phyloP scores from a whole-genome alignment of 2,329 filamentous ascomycete genomes.

The Ophiostoma angusticollis region DNA sequence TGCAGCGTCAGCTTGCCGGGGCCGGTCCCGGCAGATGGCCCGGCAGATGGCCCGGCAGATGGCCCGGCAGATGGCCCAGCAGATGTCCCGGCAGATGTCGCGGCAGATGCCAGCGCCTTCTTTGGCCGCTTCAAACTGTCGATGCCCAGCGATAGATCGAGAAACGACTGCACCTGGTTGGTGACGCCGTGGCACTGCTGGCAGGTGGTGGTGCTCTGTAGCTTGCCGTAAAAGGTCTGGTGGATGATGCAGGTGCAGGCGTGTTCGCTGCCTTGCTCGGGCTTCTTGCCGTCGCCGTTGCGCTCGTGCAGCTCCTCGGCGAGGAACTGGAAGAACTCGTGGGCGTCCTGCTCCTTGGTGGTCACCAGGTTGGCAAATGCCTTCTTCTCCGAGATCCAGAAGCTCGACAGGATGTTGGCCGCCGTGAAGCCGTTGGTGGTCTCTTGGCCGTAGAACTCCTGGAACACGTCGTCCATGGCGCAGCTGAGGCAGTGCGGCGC shows the following conservation, averaged over 20 bases:
- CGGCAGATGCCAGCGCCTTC: neutral
- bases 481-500: slow-evolving; percentile 52
- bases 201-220: slow-evolving; percentile 83
- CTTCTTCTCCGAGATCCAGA: slow-evolving; percentile 74
- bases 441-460: slow-evolving; percentile 58
- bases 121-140: slow-evolving; percentile 55
- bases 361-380: slow-evolving; percentile 66
- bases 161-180: slow-evolving; percentile 73
- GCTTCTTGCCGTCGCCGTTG: slow-evolving; percentile 57
- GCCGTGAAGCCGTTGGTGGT: slow-evolving; percentile 84
- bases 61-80: too few relatives aligned
- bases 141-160: slow-evolving; percentile 82
- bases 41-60: too few relatives aligned
- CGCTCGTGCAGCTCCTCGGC: slow-evolving; percentile 81
- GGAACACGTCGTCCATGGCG: slow-evolving; percentile 61
- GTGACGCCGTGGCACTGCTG: slow-evolving; percentile 75
- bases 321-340: slow-evolving; percentile 94
- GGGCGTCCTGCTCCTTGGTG: slow-evolving; percentile 90
- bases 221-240: slow-evolving; percentile 85
- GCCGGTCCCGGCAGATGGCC: too few relatives aligned
- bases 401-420: slow-evolving; percentile 75
- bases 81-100: neutral
- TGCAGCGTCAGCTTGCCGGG: slow-evolving; percentile 41
- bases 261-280: slow-evolving; percentile 45
- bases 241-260: slow-evolving; percentile 85